A percentile compares a stretch with the other conserved stretches of the same genome.
Conservation (phyloP, 306 rosid genomes). For the Prunus kanzakura region DNA sequence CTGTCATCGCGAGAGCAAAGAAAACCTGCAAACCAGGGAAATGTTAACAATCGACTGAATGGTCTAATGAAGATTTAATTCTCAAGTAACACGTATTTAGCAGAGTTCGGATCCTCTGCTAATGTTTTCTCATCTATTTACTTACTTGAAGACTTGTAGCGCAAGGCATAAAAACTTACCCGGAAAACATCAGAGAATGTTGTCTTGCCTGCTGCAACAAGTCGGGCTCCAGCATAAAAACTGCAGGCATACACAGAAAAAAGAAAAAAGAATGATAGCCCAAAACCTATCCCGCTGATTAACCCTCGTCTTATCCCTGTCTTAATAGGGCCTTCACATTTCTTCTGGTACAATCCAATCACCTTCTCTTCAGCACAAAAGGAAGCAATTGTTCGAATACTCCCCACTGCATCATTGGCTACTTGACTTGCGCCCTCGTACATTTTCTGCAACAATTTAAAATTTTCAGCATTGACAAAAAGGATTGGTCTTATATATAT, state of each 20-base stretch:
- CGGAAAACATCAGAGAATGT: conserved; percentile 51
- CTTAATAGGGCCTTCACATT: conserved; percentile 57
- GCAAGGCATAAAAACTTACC: conserved; percentile 18
- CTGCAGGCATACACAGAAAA: conserved; percentile 47
- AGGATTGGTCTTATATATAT: neutral
- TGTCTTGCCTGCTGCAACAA: conserved; percentile 43
- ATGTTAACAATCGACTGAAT: neutral
- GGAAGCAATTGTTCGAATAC: conserved; percentile 74
- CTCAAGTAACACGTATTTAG: neutral
- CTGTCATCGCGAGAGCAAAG: conserved; percentile 45
- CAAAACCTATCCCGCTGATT: conserved; percentile 52
- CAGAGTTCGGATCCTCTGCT: neutral
- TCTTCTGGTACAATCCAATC: conserved; percentile 46
- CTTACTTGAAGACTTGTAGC: neutral
- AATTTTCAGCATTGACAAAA: conserved; percentile 4
- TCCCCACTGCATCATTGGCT: conserved; percentile 73
- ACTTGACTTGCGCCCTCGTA: conserved; percentile 84
- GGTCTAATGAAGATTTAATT: neutral
- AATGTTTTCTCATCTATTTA: neutral
- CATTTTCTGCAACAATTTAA: conserved; percentile 43
- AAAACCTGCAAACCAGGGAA: conserved; percentile 34
- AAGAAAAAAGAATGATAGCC: conserved; percentile 49
- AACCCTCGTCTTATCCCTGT: conserved; percentile 49
- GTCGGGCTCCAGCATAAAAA: conserved; percentile 64
- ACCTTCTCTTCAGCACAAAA: conserved; percentile 90